Evolutionary conservation across 2,329 filamentous ascomycete species (phyloP), one percentile per base, ranked within the genome.

Genomic region (Nemania sp.): DNA sequence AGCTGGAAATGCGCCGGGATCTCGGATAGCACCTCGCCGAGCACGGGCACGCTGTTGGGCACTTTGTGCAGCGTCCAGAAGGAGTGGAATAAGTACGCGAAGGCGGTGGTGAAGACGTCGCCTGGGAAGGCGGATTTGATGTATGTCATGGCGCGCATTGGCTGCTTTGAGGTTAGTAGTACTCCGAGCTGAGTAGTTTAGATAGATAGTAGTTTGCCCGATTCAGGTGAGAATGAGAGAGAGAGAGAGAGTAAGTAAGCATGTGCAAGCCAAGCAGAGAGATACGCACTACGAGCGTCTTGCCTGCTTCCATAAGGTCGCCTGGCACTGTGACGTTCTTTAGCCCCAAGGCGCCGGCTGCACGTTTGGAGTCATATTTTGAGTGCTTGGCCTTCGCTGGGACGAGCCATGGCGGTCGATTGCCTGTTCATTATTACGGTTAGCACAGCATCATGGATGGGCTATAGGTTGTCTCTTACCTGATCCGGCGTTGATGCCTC

Each of bases 331-430:
- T 74, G 69, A 82, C 73, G 57, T 78, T 68, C 32, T 78, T 71
- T 5, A 82, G 76, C 13, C 81, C 81, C 38, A 81, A 79, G 20
- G 81, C 79, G 26, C 71, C 70, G 1, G 80, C 75, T 27, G 83
- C 78, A 51, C 85, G 80, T 24, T 73, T 74, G 35, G 76, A 72
- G 74, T 88, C 85, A 67, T 75, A 74, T 11, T 55, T 32, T 56
- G 85, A 82, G 75, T 93, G 90, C 1, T 75, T 78, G 24, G 86
- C 89, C 82, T 94, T 94, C 51, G 88, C 89, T 1, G 89, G 87
- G 32, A 92, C 82, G 0, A 83, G 83, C 90, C 91, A 94, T 0
- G 93, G 92, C 0, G 92, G 92, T 71, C 88, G 88, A 78, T 96
- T 95, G 57, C 91, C 90, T 71, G 35, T 38, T 1, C 20, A 15